Percentiles rank a stretch among this genome's conserved stretches.
Conservation (phyloP, 2,329 filamentous ascomycete genomes). For the Aspergillus novofumigatus region DNA sequence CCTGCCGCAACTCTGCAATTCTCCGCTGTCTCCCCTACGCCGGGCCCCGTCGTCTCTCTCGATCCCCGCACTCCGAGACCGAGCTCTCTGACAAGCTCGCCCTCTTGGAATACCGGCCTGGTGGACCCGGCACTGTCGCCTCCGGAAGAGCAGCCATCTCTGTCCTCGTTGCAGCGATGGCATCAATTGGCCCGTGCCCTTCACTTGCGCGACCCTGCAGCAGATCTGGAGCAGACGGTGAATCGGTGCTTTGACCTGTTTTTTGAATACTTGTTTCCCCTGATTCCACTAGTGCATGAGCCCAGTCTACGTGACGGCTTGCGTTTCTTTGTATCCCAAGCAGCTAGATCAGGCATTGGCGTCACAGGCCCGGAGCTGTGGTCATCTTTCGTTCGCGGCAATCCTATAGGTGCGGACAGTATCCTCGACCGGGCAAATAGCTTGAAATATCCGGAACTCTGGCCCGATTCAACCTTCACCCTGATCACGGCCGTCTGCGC, state of each 20-base stretch:
- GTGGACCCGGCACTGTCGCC: background rate
- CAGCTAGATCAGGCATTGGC: background rate
- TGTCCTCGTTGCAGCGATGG: background rate
- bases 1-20: background rate
- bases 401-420: background rate
- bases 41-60: background rate
- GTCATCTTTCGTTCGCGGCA: background rate
- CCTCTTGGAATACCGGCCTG: constrained; percentile 4
- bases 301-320: constrained; percentile 37
- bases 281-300: constrained; percentile 43
- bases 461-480: constrained; percentile 39
- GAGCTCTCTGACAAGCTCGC: background rate
- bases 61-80: background rate
- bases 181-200: constrained; percentile 1
- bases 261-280: constrained; percentile 43
- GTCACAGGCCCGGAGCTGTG: background rate
- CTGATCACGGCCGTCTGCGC: constrained; percentile 45
- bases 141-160: background rate
- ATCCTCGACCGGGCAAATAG: constrained; percentile 5
- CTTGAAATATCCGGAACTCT: constrained; percentile 22
- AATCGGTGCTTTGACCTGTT: constrained; percentile 38
- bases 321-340: constrained; percentile 25
- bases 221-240: constrained; percentile 8
- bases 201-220: background rate
- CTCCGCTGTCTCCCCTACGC: background rate